Evolutionary conservation across 108 stramenopile genomes (phyloP), one percentile per base, ranked within the genome.

Genomic region (Fistulifera pelliculosa): DNA sequence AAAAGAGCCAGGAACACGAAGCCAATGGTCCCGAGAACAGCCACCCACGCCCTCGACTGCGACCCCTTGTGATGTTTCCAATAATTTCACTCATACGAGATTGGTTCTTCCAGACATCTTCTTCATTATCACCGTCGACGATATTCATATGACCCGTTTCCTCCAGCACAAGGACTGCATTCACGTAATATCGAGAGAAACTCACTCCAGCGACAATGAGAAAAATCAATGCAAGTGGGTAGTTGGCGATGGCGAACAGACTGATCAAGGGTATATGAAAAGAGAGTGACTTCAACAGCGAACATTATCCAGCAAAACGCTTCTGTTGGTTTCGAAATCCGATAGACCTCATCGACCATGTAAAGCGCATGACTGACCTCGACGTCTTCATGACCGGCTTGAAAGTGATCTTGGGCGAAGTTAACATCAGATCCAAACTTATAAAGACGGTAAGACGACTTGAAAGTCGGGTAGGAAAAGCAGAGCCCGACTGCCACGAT

Each of bases 261-360:
- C 52, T 54, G 8, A 52, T 47, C n/a, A 66, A 42, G 84, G 84
- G 54, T 63, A 79, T 0, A 79, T 10, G 53, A 77, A 77, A 79
- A 50, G 28, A 85, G 45, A 18, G 47, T 10, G 22, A 79, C 28
- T 66, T 85, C 80, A 35, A 79, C 11, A 0, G 49, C 24, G 19
- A 77, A 56, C 38, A 64, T 49, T 5, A 59, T 19, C 49, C 69
- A 79, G 56, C 80, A 81, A 21, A 70, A 67, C 42, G 52, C 49
- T n/a, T 41, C 51, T 13, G 73, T 74, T 17, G 84, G 70, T 41
- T 73, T 48, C 0, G 65, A 68, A 11, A 77, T 59, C 1, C 61
- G 50, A 1, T 64, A 62, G 4, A 38, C 50, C 62, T 85, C 76
- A 76, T 62, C 65, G 18, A 85, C 73, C 23, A 72, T 68, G 60